Percentiles rank a stretch among this genome's conserved stretches.
phyloP scores from a whole-genome alignment of 768 basidiomycete species.

The Gautieria morchelliformis region DNA sequence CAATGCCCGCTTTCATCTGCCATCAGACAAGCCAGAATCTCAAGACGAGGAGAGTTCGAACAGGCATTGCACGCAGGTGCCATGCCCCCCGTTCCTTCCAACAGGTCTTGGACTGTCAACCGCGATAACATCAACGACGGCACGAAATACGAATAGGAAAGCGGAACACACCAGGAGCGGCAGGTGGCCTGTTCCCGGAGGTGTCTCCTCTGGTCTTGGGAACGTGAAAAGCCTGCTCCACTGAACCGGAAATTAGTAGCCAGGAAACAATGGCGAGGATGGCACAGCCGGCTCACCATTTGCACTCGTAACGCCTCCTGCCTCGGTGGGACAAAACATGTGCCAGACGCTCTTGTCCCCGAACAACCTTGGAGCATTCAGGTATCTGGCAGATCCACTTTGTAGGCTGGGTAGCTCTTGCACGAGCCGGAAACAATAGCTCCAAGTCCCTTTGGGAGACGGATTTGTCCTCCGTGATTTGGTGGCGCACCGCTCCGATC shows the following conservation, averaged over 20 bases:
- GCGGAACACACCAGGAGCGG: neutral
- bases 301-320: neutral
- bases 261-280: too few species aligned
- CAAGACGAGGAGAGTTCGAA: too few species aligned
- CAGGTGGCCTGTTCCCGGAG: conserved; percentile 3
- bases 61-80: neutral
- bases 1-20: too few species aligned
- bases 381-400: neutral
- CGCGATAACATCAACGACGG: neutral
- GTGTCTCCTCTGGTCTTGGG: conserved; percentile 1
- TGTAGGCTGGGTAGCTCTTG: too few species aligned
- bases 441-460: neutral
- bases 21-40: too few species aligned
- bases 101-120: neutral
- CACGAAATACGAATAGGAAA: neutral
- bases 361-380: neutral
- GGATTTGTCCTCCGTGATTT: neutral
- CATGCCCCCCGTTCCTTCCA: neutral
- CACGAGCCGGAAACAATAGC: neutral
- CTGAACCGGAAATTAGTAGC: neutral
- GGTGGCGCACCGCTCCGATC: neutral
- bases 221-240: neutral
- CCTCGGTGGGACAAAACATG: conserved; percentile 1
- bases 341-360: neutral
- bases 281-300: neutral